Evolutionary conservation across 2,329 filamentous ascomycete species (phyloP).

Genomic region (Blumeria hordei): DNA sequence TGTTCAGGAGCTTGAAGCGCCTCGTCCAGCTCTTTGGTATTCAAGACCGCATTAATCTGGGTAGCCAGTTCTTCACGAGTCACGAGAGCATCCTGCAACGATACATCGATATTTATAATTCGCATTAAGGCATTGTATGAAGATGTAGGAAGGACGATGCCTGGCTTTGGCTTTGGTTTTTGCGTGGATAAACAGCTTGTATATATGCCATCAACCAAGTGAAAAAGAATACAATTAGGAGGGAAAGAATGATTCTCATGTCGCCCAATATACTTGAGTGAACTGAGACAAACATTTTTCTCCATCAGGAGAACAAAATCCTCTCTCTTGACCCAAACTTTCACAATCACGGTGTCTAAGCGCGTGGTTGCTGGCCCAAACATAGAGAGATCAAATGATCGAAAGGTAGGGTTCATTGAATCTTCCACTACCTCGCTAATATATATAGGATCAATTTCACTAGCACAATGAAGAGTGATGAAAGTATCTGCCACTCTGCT

Average conservation of each 20-base stretch:
- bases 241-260: conserved; percentile 50
- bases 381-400: conserved; percentile 51
- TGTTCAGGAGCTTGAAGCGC: conserved; percentile 26
- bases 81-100: conserved; percentile 67
- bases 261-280: conserved; percentile 54
- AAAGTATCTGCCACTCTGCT: conserved; percentile 64
- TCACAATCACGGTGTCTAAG: conserved; percentile 37
- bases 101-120: conserved; percentile 68
- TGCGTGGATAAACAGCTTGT: conserved; percentile 40
- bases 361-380: conserved; percentile 41
- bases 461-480: conserved; percentile 56
- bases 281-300: conserved; percentile 41
- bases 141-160: conserved; percentile 33
- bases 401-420: conserved; percentile 82
- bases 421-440: conserved; percentile 60
- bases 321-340: conserved; percentile 45
- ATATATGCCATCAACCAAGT: conserved; percentile 71
- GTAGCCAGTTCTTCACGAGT: conserved; percentile 48
- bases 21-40: conserved; percentile 18
- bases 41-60: conserved; percentile 46
- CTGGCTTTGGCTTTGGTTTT: conserved; percentile 23
- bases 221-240: conserved; percentile 61
- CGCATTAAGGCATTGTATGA: conserved; percentile 78
- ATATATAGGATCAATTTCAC: conserved; percentile 52
- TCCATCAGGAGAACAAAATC: conserved; percentile 44